Evolutionary conservation across 495 filamentous ascomycete species (phyloP).

Genomic region (Talaromyces liani): DNA sequence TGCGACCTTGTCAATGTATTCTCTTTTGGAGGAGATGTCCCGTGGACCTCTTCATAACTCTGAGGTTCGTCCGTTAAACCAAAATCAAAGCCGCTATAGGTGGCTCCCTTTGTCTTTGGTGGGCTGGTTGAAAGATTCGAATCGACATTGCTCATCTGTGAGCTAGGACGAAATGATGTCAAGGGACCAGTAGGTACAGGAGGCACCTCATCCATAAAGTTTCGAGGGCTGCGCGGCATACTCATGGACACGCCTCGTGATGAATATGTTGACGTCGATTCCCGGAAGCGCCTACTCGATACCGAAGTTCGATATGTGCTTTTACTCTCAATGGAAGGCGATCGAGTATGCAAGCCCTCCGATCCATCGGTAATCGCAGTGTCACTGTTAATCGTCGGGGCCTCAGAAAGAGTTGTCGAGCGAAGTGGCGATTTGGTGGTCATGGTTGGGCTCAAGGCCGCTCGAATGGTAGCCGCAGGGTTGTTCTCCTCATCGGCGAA

Average conservation of each 20-base stretch:
- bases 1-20: not conserved
- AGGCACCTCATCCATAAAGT: slow-evolving; percentile 30
- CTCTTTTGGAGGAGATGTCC: not conserved
- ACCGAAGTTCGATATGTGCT: slow-evolving; percentile 40
- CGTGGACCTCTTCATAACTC: not conserved
- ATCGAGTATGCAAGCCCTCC: slow-evolving; percentile 20
- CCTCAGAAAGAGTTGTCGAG: slow-evolving; percentile 4
- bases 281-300: slow-evolving; percentile 34
- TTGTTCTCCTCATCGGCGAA: slow-evolving; percentile 23
- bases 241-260: slow-evolving; percentile 32
- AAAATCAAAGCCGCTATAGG: slow-evolving; percentile 18
- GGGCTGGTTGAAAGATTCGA: slow-evolving; percentile 19
- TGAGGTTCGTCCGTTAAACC: slow-evolving; percentile 9
- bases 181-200: slow-evolving; percentile 28
- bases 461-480: not conserved
- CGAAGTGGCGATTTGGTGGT: slow-evolving; percentile 4
- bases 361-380: slow-evolving; percentile 4
- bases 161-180: slow-evolving; percentile 17
- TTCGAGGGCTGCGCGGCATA: slow-evolving; percentile 25
- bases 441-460: slow-evolving; percentile 2
- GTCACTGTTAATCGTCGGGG: slow-evolving; percentile 3
- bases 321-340: slow-evolving; percentile 31
- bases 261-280: slow-evolving; percentile 21
- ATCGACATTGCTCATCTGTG: slow-evolving; percentile 14
- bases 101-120: slow-evolving; percentile 17